Evolutionary conservation across 352 stramenopile genomes (phyloP).

Genomic region (Globisporangium polare): DNA sequence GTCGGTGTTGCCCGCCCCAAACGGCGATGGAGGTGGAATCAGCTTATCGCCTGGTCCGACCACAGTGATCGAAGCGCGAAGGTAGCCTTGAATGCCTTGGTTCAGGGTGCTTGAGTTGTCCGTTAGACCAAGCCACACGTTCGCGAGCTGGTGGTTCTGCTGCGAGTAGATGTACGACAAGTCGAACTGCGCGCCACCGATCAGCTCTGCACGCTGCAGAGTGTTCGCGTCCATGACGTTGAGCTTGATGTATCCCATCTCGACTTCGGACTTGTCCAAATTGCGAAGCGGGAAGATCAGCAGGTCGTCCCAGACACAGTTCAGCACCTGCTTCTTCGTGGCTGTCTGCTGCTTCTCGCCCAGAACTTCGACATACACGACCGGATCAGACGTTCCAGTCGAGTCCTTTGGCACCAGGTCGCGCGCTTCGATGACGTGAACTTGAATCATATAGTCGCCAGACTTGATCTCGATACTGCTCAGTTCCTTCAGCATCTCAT

Average conservation of each 20-base stretch:
- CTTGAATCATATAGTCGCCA: conserved; percentile 85
- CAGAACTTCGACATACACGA: conserved; percentile 88
- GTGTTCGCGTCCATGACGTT: conserved; percentile 87
- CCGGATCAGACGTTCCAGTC: conserved; percentile 87
- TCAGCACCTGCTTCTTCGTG: conserved; percentile 85
- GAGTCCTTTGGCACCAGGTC: conserved; percentile 86
- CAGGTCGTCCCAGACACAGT: conserved; percentile 83
- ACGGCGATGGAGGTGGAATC: conserved; percentile 58
- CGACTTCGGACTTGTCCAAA: conserved; percentile 76
- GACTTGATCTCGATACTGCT: conserved; percentile 82
- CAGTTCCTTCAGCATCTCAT: conserved; percentile 73
- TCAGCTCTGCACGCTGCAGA: conserved; percentile 83
- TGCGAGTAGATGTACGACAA: conserved; percentile 86
- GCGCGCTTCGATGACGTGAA: conserved; percentile 89
- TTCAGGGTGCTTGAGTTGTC: conserved; percentile 80
- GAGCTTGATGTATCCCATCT: conserved; percentile 80
- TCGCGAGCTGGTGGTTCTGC: conserved; percentile 85
- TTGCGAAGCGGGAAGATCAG: conserved; percentile 76
- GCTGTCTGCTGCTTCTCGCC: conserved; percentile 81
- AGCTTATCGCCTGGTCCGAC: conserved; percentile 86
- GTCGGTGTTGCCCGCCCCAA: conserved; percentile 35
- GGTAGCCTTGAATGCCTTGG: conserved; percentile 88
- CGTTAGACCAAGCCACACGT: conserved; percentile 89
- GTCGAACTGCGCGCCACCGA: conserved; percentile 85
- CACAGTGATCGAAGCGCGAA: conserved; percentile 85